phyloP scores from a whole-genome alignment of 306 rosid genomes.

The Quercus robur region DNA sequence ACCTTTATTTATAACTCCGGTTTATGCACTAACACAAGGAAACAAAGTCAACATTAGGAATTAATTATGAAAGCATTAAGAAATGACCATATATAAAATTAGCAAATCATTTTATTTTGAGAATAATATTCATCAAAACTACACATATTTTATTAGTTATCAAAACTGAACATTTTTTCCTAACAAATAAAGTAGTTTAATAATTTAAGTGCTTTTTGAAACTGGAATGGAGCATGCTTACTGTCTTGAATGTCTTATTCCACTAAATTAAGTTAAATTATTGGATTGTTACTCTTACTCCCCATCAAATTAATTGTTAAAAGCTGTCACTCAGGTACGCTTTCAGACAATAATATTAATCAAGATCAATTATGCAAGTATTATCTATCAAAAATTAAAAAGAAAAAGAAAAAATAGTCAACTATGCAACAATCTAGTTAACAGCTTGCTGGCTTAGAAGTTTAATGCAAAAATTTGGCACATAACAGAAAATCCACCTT shows the following conservation, averaged over 20 bases:
- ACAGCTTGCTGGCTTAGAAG: background rate
- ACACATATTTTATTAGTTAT: background rate
- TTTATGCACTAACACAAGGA: background rate
- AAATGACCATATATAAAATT: background rate
- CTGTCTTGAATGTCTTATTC: too few species aligned
- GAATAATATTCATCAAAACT: background rate
- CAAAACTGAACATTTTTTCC: background rate
- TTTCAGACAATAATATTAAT: background rate
- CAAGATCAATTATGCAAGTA: background rate
- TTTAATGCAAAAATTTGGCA: background rate
- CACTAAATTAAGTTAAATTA: too few species aligned
- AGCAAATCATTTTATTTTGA: background rate
- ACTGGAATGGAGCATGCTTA: background rate
- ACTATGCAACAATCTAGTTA: background rate
- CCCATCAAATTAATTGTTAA: background rate
- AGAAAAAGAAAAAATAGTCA: too few species aligned
- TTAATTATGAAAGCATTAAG: background rate
- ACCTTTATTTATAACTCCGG: background rate
- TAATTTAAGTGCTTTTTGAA: background rate
- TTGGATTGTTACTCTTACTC: too few species aligned
- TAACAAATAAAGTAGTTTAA: background rate
- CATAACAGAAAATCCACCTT: background rate
- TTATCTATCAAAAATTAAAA: too few species aligned
- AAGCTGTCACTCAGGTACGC: background rate
- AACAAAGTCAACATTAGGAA: background rate